phyloP scores from a whole-genome alignment of 2,329 filamentous ascomycete species.

The Penicillium brevicompactum region DNA sequence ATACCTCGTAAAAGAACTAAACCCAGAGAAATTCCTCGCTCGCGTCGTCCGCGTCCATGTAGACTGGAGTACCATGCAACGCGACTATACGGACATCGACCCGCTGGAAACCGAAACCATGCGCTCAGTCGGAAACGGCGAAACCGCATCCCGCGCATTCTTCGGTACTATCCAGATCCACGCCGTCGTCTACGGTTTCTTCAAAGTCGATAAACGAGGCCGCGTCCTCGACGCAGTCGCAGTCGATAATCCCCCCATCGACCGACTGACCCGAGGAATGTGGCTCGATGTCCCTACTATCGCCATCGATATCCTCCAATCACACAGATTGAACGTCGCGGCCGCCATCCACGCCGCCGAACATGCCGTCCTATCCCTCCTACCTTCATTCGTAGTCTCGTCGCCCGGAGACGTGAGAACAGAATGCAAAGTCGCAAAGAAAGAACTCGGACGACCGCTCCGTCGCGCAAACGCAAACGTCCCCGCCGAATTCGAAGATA shows the following conservation, averaged over 20 bases:
- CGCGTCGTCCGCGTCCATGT: slow-evolving; percentile 87
- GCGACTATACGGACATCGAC: slow-evolving; percentile 93
- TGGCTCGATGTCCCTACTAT: slow-evolving; percentile 87
- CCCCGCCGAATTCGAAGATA: slow-evolving; percentile 14
- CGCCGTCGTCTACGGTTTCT: slow-evolving; percentile 92
- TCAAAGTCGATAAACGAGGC: slow-evolving; percentile 87
- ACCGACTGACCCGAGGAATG: slow-evolving; percentile 83
- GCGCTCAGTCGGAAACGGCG: slow-evolving; percentile 61
- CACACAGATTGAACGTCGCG: slow-evolving; percentile 74
- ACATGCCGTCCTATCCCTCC: slow-evolving; percentile 81
- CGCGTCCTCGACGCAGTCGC: slow-evolving; percentile 88
- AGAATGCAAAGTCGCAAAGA: slow-evolving; percentile 86
- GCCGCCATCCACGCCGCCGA: slow-evolving; percentile 93
- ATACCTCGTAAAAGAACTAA: slow-evolving; percentile 89
- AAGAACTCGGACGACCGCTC: slow-evolving; percentile 75
- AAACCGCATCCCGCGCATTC: slow-evolving; percentile 70
- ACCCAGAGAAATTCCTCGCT: slow-evolving; percentile 76
- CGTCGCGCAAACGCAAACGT: slow-evolving; percentile 32
- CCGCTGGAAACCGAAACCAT: slow-evolving; percentile 90
- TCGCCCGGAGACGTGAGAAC: slow-evolving; percentile 91
- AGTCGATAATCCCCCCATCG: slow-evolving; percentile 89
- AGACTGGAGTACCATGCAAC: slow-evolving; percentile 91
- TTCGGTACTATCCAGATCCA: slow-evolving; percentile 84
- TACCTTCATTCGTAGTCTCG: slow-evolving; percentile 88
- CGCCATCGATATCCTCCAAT: slow-evolving; percentile 77